These are phyloP conservation scores for Talaromyces proteolyticus DNA, from an alignment of 495 filamentous ascomycete species.

Conservation along the genomic window DNA sequence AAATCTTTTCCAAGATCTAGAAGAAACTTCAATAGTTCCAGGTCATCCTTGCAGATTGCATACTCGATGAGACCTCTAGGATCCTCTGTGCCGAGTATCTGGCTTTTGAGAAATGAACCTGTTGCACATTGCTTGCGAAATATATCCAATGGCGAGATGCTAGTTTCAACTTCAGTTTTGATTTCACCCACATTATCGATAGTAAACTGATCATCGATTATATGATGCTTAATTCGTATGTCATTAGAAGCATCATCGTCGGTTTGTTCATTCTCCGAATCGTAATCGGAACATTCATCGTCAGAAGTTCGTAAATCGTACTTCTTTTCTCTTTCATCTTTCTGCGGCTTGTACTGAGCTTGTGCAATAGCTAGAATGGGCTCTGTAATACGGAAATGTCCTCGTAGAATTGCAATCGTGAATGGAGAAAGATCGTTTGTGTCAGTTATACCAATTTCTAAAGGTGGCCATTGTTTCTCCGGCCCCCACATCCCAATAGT, in stretches of 20 bases:
- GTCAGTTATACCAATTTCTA: conserved; percentile 57
- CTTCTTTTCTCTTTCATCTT: conserved; percentile 28
- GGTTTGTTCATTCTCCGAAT: conserved; percentile 21
- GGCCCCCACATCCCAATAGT: conserved; percentile 40
- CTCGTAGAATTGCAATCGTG: conserved; percentile 55
- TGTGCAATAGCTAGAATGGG: conserved; percentile 59
- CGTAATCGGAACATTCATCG: conserved; percentile 21
- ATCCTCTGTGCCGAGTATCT: conserved; percentile 19
- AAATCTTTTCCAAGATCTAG: conserved; percentile 32
- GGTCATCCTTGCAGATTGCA: conserved; percentile 31
- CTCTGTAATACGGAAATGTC: conserved; percentile 54
- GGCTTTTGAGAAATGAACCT: conserved; percentile 24
- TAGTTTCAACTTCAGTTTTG: conserved; percentile 55
- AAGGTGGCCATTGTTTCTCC: conserved; percentile 37
- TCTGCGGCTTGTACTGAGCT: conserved; percentile 52
- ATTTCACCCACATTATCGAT: conserved; percentile 65
- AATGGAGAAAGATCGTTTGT: conserved; percentile 44
- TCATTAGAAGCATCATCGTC: conserved; percentile 30
- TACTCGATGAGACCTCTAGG: conserved; percentile 8
- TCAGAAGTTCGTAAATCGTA: conserved; percentile 31
- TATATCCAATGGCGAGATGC: conserved; percentile 40
- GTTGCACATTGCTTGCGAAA: conserved; percentile 26
- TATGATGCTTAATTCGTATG: conserved; percentile 32
- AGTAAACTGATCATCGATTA: conserved; percentile 58
- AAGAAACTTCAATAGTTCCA: conserved; percentile 35